These are phyloP conservation scores for Jatropha multifida DNA, from an alignment of 441 rosid genomes.

Conservation along the genomic window DNA sequence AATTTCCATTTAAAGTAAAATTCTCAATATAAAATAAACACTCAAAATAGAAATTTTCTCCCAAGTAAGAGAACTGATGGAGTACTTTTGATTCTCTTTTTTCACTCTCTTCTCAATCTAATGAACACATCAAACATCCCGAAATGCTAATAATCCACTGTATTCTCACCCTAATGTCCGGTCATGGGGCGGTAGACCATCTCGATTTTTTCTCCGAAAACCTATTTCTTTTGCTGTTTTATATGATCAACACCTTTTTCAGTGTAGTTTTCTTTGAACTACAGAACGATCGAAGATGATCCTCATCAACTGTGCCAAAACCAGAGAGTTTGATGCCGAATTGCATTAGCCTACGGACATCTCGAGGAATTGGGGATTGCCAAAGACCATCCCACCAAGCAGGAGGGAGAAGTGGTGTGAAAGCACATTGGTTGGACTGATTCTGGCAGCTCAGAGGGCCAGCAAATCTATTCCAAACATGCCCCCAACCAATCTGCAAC, in stretches of 20 bases:
- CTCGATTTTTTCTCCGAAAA: neutral
- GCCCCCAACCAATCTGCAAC: conserved; percentile 94
- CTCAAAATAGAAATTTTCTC: no score
- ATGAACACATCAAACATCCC: no score
- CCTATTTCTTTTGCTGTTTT: neutral
- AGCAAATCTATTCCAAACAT: conserved; percentile 89
- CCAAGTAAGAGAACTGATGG: no score
- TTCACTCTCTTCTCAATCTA: no score
- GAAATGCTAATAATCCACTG: no score
- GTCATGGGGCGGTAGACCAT: neutral
- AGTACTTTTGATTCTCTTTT: no score
- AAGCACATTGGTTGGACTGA: conserved; percentile 79
- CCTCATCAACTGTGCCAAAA: conserved; percentile 67
- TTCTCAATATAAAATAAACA: no score
- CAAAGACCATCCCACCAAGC: conserved; percentile 98
- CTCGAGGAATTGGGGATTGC: conserved; percentile 87
- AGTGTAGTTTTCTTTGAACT: conserved; percentile 50
- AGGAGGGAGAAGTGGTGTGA: conserved; percentile 83
- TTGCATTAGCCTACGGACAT: conserved; percentile 52
- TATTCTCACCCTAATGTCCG: no score
- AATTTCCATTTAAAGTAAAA: no score
- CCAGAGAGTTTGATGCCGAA: conserved; percentile 73
- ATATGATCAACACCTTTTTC: conserved; percentile 47
- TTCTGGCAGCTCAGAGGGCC: conserved; percentile 83
- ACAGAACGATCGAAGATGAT: conserved; percentile 57